A percentile compares a stretch with the other conserved stretches of the same genome.
Evolutionary conservation across 306 rosid genomes (phyloP).

Genomic region (Inga oerstediana): DNA sequence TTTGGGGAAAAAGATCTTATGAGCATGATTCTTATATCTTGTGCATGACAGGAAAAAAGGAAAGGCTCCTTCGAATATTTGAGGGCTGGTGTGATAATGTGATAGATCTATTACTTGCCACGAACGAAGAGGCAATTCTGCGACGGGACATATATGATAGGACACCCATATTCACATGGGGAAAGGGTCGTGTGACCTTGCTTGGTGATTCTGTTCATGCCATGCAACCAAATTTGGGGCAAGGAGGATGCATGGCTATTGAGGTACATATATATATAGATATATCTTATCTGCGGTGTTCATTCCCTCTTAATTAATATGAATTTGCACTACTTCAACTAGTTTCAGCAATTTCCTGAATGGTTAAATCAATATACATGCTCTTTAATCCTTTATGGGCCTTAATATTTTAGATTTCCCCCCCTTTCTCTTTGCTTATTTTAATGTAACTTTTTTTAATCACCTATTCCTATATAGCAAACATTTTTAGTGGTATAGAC

Average conservation of each 20-base stretch:
- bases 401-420: not conserved
- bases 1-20: not conserved
- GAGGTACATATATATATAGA: constrained; percentile 49
- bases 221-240: constrained; percentile 99
- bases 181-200: constrained; percentile 87
- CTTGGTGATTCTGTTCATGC: constrained; percentile 99
- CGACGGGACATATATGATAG: constrained; percentile 93
- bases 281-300: not conserved
- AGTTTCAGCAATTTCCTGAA: not conserved
- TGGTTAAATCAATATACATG: not conserved
- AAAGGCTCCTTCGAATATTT: constrained; percentile 74
- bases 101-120: constrained; percentile 73
- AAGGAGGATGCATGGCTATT: constrained; percentile 99
- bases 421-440: not conserved
- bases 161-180: constrained; percentile 81
- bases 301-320: constrained; percentile 12
- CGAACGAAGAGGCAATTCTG: constrained; percentile 85
- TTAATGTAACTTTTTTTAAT: not conserved
- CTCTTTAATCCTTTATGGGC: not conserved
- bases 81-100: constrained; percentile 95
- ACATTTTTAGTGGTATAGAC: not conserved
- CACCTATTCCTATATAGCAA: not conserved
- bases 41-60: constrained; percentile 68
- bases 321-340: constrained; percentile 12
- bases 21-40: constrained; percentile 5